Conservation (phyloP, 805 yeast genomes). For the Cyberlindnera sargentensis region DNA sequence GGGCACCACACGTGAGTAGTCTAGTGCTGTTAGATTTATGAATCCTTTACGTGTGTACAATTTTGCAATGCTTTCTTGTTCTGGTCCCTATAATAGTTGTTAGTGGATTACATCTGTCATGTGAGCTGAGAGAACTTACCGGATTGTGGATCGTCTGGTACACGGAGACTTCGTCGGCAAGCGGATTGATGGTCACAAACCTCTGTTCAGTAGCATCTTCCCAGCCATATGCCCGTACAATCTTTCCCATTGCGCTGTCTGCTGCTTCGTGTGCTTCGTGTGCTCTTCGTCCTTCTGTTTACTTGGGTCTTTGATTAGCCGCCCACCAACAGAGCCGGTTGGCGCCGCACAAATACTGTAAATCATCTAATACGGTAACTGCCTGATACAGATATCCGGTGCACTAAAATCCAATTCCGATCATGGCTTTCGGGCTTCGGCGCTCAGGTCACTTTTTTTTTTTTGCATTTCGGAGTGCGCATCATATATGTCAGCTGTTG, state of each 20-base stretch:
- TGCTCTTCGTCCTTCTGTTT: too few species aligned
- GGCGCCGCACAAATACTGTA: too few species aligned
- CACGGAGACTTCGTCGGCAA: constrained; percentile 71
- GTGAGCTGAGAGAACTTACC: constrained; percentile 5
- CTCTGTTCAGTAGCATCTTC: constrained; percentile 19
- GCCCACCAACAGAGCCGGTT: too few species aligned
- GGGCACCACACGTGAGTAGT: constrained; percentile 45
- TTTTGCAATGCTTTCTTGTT: constrained; percentile 44
- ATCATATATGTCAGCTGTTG: too few species aligned
- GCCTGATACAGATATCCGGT: too few species aligned
- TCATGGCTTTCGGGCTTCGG: too few species aligned
- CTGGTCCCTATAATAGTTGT: constrained; percentile 12
- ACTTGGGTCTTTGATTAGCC: too few species aligned
- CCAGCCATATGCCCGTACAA: constrained; percentile 22
- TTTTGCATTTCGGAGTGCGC: too few species aligned
- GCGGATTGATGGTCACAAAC: constrained; percentile 42
- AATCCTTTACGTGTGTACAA: constrained; percentile 54
- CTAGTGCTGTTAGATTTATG: constrained; percentile 58
- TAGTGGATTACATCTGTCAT: not conserved
- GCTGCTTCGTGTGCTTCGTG: not conserved
- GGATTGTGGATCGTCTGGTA: constrained; percentile 44
- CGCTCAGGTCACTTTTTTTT: too few species aligned
- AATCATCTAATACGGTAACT: too few species aligned
- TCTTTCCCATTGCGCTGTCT: constrained; percentile 18
- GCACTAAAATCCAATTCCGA: too few species aligned